These are phyloP conservation scores for Lachnum nothofagi DNA, from an alignment of 2,329 filamentous ascomycete species.

Conservation along the genomic window DNA sequence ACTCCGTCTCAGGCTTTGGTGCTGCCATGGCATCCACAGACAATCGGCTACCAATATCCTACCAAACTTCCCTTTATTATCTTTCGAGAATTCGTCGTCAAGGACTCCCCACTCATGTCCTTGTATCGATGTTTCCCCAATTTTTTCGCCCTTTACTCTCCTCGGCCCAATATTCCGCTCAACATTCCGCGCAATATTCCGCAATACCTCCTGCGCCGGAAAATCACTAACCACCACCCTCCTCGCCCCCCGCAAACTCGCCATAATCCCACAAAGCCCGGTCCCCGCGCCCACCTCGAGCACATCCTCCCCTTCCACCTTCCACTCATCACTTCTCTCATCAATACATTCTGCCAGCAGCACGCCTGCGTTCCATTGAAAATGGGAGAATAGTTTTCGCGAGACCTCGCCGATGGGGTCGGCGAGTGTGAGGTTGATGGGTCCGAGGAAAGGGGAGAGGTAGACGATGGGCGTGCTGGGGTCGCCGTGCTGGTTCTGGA, in stretches of 20 bases:
- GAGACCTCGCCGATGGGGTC: constrained; percentile 49
- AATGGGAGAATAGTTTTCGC: constrained; percentile 62
- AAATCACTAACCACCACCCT: constrained; percentile 63
- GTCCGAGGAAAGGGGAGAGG: constrained; percentile 40
- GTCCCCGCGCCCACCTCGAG: constrained; percentile 66
- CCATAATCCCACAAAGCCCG: constrained; percentile 48
- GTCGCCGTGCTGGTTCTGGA: constrained; percentile 59
- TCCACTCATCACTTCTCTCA: constrained; percentile 25
- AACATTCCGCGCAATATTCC: constrained; percentile 55
- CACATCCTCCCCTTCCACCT: constrained; percentile 31
- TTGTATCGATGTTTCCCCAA: constrained; percentile 42
- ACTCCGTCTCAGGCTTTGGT: constrained; percentile 58
- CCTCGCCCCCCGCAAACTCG: constrained; percentile 42
- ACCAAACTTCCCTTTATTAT: constrained; percentile 44
- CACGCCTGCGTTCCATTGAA: constrained; percentile 64
- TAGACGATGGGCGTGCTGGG: constrained; percentile 53
- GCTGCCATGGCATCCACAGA: constrained; percentile 70
- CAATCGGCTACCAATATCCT: constrained; percentile 67
- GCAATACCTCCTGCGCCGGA: constrained; percentile 55
- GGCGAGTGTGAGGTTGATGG: constrained; percentile 24
- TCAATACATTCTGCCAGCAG: constrained; percentile 53
- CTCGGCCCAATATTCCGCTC: constrained; percentile 41
- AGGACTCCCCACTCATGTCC: constrained; percentile 63
- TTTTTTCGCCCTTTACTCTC: constrained; percentile 9
- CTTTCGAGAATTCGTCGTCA: constrained; percentile 18